Evolutionary conservation across 495 filamentous ascomycete genomes (phyloP).

Genomic region (Penicillium taxi): DNA sequence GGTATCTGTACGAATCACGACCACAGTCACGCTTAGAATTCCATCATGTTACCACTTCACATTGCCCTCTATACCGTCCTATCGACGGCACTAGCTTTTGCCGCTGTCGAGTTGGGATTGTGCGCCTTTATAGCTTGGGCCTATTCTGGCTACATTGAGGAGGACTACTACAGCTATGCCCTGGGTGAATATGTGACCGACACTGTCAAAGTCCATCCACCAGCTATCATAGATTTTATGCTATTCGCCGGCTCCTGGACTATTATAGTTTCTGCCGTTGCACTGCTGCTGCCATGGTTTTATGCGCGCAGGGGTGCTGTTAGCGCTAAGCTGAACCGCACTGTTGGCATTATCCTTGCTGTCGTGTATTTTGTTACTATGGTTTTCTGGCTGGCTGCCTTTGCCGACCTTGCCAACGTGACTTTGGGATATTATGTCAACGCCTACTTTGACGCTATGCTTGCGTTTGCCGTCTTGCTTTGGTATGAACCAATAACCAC

Average conservation of each 20-base stretch:
- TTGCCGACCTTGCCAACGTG: conserved; percentile 21
- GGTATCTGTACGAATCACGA: not conserved
- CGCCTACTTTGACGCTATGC: conserved; percentile 18
- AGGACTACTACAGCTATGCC: conserved; percentile 4
- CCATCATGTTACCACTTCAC: conserved; percentile 20
- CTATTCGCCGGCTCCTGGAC: conserved; percentile 23
- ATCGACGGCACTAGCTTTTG: conserved; percentile 16
- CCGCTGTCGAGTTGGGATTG: conserved; percentile 23
- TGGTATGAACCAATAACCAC: conserved; percentile 22
- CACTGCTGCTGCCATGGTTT: conserved; percentile 18
- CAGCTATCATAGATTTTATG: conserved; percentile 19
- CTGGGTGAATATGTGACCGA: conserved; percentile 6
- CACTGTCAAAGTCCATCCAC: conserved; percentile 11
- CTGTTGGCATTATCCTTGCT: conserved; percentile 14
- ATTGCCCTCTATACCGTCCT: conserved; percentile 20
- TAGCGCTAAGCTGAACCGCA: conserved; percentile 14
- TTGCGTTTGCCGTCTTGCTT: conserved; percentile 26
- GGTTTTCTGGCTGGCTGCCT: conserved; percentile 29
- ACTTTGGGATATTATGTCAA: conserved; percentile 5
- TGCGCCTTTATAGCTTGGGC: conserved; percentile 10
- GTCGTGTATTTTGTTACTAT: conserved; percentile 23
- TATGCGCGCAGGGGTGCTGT: conserved; percentile 13
- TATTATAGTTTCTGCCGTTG: conserved; percentile 13
- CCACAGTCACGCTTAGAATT: too few relatives aligned
- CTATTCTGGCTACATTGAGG: conserved; percentile 1